These are phyloP conservation scores for Hypoxylon sp. DNA, from an alignment of 2,329 filamentous ascomycete genomes.

Conservation along the genomic window DNA sequence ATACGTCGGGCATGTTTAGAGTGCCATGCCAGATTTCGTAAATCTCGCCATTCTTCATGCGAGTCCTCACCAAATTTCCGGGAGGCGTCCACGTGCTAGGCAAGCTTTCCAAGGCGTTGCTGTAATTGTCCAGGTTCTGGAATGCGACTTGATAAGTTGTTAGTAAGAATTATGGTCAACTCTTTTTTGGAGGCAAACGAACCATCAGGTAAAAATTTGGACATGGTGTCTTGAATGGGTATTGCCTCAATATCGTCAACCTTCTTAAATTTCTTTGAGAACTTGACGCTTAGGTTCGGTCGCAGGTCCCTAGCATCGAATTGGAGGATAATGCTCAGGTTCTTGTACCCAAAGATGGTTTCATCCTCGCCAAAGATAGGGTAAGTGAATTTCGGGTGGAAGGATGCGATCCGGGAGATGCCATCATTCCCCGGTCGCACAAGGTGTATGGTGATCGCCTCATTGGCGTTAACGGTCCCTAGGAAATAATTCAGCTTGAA, in stretches of 20 bases:
- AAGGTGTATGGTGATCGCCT: conserved; percentile 70
- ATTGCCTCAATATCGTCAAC: conserved; percentile 76
- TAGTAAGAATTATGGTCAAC: conserved; percentile 25
- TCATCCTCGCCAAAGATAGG: conserved; percentile 94
- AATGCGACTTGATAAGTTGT: conserved; percentile 70
- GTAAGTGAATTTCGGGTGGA: conserved; percentile 90
- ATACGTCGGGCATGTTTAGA: conserved; percentile 76
- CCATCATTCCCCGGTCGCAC: too few species aligned
- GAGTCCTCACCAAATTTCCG: conserved; percentile 75
- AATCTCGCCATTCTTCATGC: conserved; percentile 69
- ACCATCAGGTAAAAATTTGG: conserved; percentile 76
- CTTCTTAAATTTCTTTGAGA: conserved; percentile 76
- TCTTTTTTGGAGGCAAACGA: conserved; percentile 46
- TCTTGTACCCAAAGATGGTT: conserved; percentile 89
- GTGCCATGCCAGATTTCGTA: conserved; percentile 90
- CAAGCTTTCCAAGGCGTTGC: conserved; percentile 65
- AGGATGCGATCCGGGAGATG: conserved; percentile 76
- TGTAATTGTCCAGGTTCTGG: conserved; percentile 71
- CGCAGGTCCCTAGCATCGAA: conserved; percentile 79
- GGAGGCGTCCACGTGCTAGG: conserved; percentile 74
- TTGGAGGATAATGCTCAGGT: conserved; percentile 79
- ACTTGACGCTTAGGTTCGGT: conserved; percentile 78
- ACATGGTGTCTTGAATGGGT: conserved; percentile 75
- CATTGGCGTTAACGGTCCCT: conserved; percentile 72
- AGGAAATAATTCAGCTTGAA: conserved; percentile 17